Evolutionary conservation across 495 filamentous ascomycete species (phyloP).

Genomic region (Pseudomonodictys pantanalensis): DNA sequence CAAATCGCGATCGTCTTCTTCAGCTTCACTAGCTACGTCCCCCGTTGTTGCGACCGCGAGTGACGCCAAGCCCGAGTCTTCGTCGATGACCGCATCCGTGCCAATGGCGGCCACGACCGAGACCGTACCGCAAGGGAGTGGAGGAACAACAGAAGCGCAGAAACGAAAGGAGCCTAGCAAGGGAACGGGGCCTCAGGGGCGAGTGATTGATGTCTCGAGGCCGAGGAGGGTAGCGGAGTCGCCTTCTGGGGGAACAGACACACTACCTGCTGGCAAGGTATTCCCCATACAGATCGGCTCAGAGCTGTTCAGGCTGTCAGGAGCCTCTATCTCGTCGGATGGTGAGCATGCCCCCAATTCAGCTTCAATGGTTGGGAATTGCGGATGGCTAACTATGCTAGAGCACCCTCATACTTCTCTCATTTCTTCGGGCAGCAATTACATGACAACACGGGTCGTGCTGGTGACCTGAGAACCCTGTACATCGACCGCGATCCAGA

Average conservation of each 20-base stretch:
- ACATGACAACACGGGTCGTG: slow-evolving; percentile 55
- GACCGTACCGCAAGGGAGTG: neutral
- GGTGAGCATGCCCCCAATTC: slow-evolving; percentile 58
- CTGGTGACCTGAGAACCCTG: slow-evolving; percentile 64
- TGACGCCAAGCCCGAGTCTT: slow-evolving; percentile 7
- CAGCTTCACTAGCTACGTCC: slow-evolving; percentile 24
- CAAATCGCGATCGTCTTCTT: slow-evolving; percentile 31
- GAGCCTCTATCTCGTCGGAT: slow-evolving; percentile 93
- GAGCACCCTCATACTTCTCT: slow-evolving; percentile 97
- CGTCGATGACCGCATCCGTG: slow-evolving; percentile 20
- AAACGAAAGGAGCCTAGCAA: slow-evolving; percentile 27
- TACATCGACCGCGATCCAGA: slow-evolving; percentile 94
- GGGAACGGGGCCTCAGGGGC: slow-evolving; percentile 23
- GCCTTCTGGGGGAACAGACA: slow-evolving; percentile 8
- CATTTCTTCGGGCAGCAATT: slow-evolving; percentile 89
- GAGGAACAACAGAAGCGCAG: slow-evolving; percentile 7
- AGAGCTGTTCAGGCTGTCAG: slow-evolving; percentile 86
- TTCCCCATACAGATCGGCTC: slow-evolving; percentile 94
- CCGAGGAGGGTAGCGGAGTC: slow-evolving; percentile 27
- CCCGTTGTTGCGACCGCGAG: slow-evolving; percentile 14
- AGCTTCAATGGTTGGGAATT: neutral
- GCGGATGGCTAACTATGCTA: slow-evolving; percentile 50
- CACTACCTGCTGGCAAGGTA: slow-evolving; percentile 61
- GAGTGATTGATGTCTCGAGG: slow-evolving; percentile 27
- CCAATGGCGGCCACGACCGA: slow-evolving; percentile 6